Percentiles rank a stretch among this genome's conserved stretches.
phyloP scores from a whole-genome alignment of 192 early-diverging fungal species.

The Backusella parvicylindrica region DNA sequence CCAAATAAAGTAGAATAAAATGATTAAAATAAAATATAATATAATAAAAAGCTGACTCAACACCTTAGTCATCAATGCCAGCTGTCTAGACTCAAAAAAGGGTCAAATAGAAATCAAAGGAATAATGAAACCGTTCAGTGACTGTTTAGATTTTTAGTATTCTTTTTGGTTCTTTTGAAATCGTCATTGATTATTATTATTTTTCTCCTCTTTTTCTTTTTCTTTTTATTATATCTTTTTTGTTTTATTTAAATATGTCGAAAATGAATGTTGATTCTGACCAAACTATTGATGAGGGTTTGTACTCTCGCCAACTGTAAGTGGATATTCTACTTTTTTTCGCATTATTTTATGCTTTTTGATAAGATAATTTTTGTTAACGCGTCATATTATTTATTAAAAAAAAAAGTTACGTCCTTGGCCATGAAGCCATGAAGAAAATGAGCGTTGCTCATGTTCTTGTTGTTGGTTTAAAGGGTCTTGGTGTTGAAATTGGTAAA shows the following conservation, averaged over 20 bases:
- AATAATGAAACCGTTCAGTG: neutral
- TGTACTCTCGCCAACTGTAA: slow-evolving; percentile 99
- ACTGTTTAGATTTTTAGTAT: neutral
- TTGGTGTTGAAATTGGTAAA: slow-evolving; percentile 97
- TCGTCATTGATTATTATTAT: neutral
- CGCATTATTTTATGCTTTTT: neutral
- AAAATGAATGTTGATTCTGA: slow-evolving; percentile 41
- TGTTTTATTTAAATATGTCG: slow-evolving; percentile 4
- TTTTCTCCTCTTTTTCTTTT: neutral
- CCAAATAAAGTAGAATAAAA: neutral
- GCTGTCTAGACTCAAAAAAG: neutral
- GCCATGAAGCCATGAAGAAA: slow-evolving; percentile 96
- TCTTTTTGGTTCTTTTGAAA: neutral
- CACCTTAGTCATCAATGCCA: neutral
- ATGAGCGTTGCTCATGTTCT: slow-evolving; percentile 96
- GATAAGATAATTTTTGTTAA: neutral
- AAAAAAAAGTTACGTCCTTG: slow-evolving; percentile 79
- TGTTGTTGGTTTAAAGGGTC: slow-evolving; percentile 92
- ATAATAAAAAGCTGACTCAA: neutral
- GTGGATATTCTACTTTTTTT: slow-evolving; percentile 18
- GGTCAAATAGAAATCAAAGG: neutral
- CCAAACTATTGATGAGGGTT: slow-evolving; percentile 87
- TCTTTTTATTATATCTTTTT: neutral
- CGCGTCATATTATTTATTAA: neutral
- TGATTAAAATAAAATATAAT: neutral